Percentiles rank a stretch among this genome's conserved stretches.
Conservation (phyloP, 2,329 filamentous ascomycete genomes). For the Hirsutella thompsonii region DNA sequence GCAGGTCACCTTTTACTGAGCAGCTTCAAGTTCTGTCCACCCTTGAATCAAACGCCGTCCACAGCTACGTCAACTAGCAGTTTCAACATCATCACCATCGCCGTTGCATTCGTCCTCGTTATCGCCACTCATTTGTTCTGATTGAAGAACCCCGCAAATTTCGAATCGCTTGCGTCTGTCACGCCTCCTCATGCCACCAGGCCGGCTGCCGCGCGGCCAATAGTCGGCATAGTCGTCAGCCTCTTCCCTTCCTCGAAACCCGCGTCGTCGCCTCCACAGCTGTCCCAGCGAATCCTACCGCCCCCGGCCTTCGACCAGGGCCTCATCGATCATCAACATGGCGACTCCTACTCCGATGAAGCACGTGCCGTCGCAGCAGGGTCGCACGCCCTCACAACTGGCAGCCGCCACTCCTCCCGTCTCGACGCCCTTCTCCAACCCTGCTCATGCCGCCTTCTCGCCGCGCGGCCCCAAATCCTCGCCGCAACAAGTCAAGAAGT, state of each 20-base stretch:
- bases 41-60: too few relatives aligned
- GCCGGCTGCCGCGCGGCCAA: background rate
- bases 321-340: conserved; percentile 18
- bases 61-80: too few relatives aligned
- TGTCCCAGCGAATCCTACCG: background rate
- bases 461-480: conserved; percentile 45
- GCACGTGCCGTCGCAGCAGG: conserved; percentile 27
- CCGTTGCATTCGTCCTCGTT: too few relatives aligned
- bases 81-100: too few relatives aligned
- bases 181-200: conserved; percentile 2
- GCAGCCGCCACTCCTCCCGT: conserved; percentile 50
- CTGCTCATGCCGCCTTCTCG: conserved; percentile 44
- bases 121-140: too few relatives aligned
- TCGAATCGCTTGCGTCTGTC: too few relatives aligned
- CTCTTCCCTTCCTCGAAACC: background rate
- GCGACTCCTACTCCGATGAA: conserved; percentile 38
- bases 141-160: too few relatives aligned
- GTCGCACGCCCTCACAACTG: conserved; percentile 35
- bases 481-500: conserved; percentile 52
- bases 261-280: background rate
- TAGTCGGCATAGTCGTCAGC: conserved; percentile 2
- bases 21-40: too few relatives aligned
- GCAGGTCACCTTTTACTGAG: too few relatives aligned
- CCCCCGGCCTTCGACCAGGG: background rate
- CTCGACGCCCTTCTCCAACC: conserved; percentile 51